Conservation (phyloP, 2,329 filamentous ascomycete species). For the Penicillium sp. region DNA sequence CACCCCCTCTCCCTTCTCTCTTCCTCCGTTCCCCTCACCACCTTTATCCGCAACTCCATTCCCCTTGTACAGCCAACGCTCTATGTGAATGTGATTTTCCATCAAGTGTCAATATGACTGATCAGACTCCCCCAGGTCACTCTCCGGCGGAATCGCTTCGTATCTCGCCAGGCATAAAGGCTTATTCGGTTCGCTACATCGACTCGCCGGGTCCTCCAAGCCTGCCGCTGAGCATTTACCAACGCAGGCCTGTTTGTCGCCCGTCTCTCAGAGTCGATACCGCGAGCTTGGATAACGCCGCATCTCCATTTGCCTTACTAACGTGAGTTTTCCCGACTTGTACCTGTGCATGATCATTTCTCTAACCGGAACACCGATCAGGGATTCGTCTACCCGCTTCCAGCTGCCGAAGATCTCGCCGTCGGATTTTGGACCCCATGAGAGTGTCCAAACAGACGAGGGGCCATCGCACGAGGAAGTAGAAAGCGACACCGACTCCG, state of each 20-base stretch:
- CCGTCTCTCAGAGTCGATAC: not conserved
- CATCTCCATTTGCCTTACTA: constrained; percentile 5
- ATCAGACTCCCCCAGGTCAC: not conserved
- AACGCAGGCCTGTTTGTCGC: not conserved
- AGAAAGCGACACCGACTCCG: not conserved
- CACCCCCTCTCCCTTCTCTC: not conserved
- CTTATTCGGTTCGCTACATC: not conserved
- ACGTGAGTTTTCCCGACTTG: not conserved
- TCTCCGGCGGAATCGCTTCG: not conserved
- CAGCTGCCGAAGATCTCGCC: constrained; percentile 18
- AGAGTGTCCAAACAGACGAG: not conserved
- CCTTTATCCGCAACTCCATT: not conserved
- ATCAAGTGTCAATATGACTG: constrained; percentile 5
- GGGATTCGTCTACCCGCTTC: constrained; percentile 9
- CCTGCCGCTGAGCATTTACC: not conserved
- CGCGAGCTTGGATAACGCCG: not conserved
- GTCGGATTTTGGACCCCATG: constrained; percentile 8
- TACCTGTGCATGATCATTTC: not conserved
- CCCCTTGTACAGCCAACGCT: not conserved
- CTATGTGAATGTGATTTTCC: not conserved
- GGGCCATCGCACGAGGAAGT: not conserved
- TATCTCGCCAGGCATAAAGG: not conserved
- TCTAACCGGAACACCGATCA: constrained; percentile 1
- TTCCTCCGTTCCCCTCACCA: not conserved
- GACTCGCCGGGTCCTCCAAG: not conserved